A percentile compares a stretch with the other conserved stretches of the same genome.
phyloP scores from a whole-genome alignment of 306 rosid species.

The Albizia julibrissin region DNA sequence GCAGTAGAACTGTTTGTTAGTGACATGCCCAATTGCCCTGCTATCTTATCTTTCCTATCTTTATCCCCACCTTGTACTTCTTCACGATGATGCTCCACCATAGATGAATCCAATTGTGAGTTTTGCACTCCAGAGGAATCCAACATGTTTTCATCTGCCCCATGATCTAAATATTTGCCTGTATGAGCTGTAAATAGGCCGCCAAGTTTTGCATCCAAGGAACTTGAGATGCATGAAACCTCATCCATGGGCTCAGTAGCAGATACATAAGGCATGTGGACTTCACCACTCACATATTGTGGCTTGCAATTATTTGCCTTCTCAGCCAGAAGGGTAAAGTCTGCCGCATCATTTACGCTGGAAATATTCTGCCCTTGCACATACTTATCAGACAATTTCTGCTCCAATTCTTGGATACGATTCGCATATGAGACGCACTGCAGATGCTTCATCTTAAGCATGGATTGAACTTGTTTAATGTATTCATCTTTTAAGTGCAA shows the following conservation, averaged over 20 bases:
- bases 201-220: conserved; percentile 76
- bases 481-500: conserved; percentile 90
- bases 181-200: conserved; percentile 59
- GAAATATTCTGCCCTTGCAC: conserved; percentile 65
- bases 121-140: conserved; percentile 81
- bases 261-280: conserved; percentile 56
- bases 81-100: conserved; percentile 81
- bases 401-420: conserved; percentile 94
- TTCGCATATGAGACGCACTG: conserved; percentile 86
- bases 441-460: conserved; percentile 79
- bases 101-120: conserved; percentile 80
- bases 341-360: conserved; percentile 44
- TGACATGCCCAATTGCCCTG: conserved; percentile 72
- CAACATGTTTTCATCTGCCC: conserved; percentile 89
- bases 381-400: conserved; percentile 78
- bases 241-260: conserved; percentile 90
- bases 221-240: conserved; percentile 87
- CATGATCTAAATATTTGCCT: conserved; percentile 60
- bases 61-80: conserved; percentile 56
- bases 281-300: conserved; percentile 53
- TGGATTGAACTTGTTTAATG: conserved; percentile 66
- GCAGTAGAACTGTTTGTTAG: conserved; percentile 95
- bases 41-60: conserved; percentile 66
- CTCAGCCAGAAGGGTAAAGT: conserved; percentile 53
- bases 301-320: conserved; percentile 56